Base-by-base conservation (phyloP, 1,284 basidiomycete species). In the Stygiomarasmius scandens region DNA sequence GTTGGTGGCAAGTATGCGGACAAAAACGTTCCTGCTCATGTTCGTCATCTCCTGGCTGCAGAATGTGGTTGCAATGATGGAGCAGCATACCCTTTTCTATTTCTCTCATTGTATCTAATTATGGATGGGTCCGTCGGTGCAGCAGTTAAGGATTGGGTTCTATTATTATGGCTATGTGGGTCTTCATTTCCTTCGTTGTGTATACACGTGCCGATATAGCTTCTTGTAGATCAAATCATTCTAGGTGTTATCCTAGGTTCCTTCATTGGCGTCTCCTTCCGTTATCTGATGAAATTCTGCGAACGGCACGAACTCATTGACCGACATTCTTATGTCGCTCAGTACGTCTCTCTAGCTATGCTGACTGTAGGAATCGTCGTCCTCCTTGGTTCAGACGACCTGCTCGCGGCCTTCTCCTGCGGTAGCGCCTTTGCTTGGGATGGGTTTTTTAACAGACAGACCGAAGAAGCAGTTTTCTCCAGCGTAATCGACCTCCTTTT, bases 341-440 rank as follows among this genome's bases (percentile, higher is more conserved):
- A 91, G 72, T 92, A 92, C 66, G 80, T 92, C 50, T 89, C 89
- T 20, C 80, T 92, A 48, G 89, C 90, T 6, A 80, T 91, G 64
- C 78, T 96, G 63, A 93, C 91, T 19, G 90, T 94, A 58, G 95
- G 95, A 29, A 81, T 91, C 36, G 90, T 89, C 54, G 90, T 89
- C 0, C 79, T 97, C 14, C 81, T 96, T 23, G 95, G 95, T n/a
- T 91, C 92, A 19, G 95, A 98, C 74, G 95, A 98, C 73, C 83
- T 98, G 12, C 81, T 98, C 9, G 92, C 96, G 11, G 92, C 96
- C 0, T 99, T 99, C 71, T 89, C 90, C 1, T 98, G 96, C 67
- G 97, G 97, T 22, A 90, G 92, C 2, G 95, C 95, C 1, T 99
- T 98, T 69, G 97, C 96, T 0, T 99, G 96, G 96, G 96, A 99